Evolutionary conservation across 208 protist species (phyloP).

Genomic region (Leishmania gerbilli): DNA sequence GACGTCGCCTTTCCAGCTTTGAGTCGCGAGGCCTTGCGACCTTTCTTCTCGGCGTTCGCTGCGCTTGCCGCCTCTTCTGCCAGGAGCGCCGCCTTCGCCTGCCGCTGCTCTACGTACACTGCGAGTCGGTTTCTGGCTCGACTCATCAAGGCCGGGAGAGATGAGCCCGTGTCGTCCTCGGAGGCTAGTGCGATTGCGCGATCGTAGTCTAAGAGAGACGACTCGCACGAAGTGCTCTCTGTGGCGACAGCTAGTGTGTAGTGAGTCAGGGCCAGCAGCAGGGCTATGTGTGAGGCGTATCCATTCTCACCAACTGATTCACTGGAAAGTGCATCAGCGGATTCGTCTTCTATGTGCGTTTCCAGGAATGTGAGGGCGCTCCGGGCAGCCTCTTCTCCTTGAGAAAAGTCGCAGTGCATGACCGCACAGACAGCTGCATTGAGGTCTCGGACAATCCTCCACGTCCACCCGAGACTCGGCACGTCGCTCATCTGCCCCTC

Average conservation of each 20-base stretch:
- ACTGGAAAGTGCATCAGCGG: background rate
- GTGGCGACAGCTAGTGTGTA: constrained; percentile 24
- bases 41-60: constrained; percentile 20
- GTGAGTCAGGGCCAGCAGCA: constrained; percentile 16
- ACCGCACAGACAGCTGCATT: constrained; percentile 25
- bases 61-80: constrained; percentile 11
- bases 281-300: background rate
- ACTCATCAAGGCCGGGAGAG: constrained; percentile 14
- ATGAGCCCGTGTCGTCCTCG: background rate
- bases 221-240: constrained; percentile 23
- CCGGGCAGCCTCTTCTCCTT: constrained; percentile 19
- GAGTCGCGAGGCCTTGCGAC: background rate
- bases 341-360: background rate
- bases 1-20: constrained; percentile 1
- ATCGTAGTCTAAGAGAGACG: constrained; percentile 20
- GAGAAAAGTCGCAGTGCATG: constrained; percentile 28
- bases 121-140: constrained; percentile 14
- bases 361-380: constrained; percentile 10
- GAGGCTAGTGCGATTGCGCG: constrained; percentile 12
- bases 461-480: constrained; percentile 5
- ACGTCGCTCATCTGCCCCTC: constrained; percentile 10
- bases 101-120: constrained; percentile 22
- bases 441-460: constrained; percentile 14
- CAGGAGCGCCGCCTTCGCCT: background rate
- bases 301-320: background rate